Evolutionary conservation across 202 grass and related monocot species (phyloP), one percentile per base, ranked within the genome.

Genomic region (Zizania palustris): DNA sequence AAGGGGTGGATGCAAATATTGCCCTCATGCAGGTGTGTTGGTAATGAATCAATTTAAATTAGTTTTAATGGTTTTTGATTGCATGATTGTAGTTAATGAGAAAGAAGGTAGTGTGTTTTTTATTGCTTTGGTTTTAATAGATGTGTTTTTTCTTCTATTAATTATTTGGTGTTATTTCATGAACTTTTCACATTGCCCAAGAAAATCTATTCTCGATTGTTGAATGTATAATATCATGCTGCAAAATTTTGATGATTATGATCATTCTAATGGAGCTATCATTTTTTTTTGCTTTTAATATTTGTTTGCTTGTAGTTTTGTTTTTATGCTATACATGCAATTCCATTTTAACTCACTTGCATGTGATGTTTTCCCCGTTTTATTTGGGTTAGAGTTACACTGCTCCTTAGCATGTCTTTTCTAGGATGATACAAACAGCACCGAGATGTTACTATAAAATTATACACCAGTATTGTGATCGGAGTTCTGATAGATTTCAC

Each of bases 1-100:
- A 93, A 80, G 87, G 87, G 41, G 67, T 97, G 43, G 83, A 91
- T 74, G 87, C 85, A 87, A 97, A 97, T 81, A 38, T 97, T 62
- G 82, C 86, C 65, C 67, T 97, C 33, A 91, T 90, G 85, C 84
- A 89, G 90, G 93, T 97, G 54, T 65, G 45, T 67, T 42, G 55
- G 39, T 60, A 21, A 74, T 73, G 49, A 67, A 63, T 55, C 48
- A 62, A 22, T 57, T 75, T 69, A 33, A 60, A 55, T 65, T 80
- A 13, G 60, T 60, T 16, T 69, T 83, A 21, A 59, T 56, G 42
- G 13, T 16, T 46, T 43, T 8, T 12, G n/a, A 56, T 57, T 53
- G 9, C 61, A 68, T 67, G n/a, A 6, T 41, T 38, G 64, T 20
- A 46, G 53, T 68, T 48, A 57, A 59, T 85, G 18, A 34, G 28